Conservation (phyloP, 164 flowering plant genomes). For the Annona cherimola region DNA sequence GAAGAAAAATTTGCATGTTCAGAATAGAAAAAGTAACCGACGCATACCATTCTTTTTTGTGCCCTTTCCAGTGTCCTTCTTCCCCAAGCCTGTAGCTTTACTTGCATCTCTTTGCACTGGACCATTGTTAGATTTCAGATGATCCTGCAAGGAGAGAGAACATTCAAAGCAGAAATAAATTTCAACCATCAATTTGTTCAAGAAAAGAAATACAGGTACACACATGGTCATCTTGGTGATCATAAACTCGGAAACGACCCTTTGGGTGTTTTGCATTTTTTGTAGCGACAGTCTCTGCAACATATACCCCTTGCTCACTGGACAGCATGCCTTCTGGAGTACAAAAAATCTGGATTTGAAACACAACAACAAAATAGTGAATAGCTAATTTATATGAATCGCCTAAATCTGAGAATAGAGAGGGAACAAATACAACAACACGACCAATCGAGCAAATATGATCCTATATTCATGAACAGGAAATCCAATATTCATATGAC, state of each 20-base stretch:
- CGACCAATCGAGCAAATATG: not conserved
- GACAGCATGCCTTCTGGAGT: conserved; percentile 97
- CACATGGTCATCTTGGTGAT: conserved; percentile 45
- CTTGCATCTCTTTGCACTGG: conserved; percentile 45
- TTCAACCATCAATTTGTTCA: not conserved
- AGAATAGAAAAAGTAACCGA: conserved; percentile 2
- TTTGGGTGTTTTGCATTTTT: conserved; percentile 60
- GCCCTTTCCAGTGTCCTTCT: conserved; percentile 61
- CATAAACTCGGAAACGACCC: conserved; percentile 66
- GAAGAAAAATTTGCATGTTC: not conserved
- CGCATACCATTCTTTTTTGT: conserved; percentile 68
- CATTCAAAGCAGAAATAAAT: not conserved
- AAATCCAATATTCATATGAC: too few relatives aligned
- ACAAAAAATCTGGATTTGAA: conserved; percentile 55
- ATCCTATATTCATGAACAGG: not conserved
- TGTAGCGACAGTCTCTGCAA: conserved; percentile 68
- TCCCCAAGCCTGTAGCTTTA: conserved; percentile 41
- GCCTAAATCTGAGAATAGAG: too few relatives aligned
- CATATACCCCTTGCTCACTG: conserved; percentile 89
- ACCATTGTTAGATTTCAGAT: conserved; percentile 35
- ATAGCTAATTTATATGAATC: too few relatives aligned
- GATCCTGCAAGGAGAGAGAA: conserved; percentile 39
- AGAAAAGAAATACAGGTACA: not conserved
- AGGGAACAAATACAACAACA: too few relatives aligned
- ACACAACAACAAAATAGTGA: not conserved